Evolutionary conservation across 208 protist genomes (phyloP), one percentile per base, ranked within the genome.

Genomic region (Acanthamoeba castellanii): DNA sequence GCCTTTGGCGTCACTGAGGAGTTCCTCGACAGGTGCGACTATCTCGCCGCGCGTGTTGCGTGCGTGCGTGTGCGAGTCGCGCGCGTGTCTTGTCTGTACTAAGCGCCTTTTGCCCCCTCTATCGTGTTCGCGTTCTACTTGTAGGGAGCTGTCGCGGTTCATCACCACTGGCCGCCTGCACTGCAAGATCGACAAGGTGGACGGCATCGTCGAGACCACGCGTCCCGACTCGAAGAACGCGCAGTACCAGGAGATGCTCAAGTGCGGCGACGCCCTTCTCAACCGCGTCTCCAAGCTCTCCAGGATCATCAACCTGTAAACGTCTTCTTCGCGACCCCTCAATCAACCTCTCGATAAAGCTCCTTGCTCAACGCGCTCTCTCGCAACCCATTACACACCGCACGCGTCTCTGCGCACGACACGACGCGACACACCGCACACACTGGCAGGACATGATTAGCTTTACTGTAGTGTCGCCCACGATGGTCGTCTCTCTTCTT

Each of bases 171-270:
- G 99, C 61, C 97, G 99, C 32, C 97, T 99, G 47, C 98, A 98
- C 90, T 99, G 98, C 96, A 99, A 99, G 96, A 99, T 99, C 94
- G 99, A 99, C 96, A 99, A 99, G 94, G 98, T 99, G n/a, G 98
- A 96, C 91, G 98, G 98, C 95, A 98, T 99, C 89, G 98, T 99
- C 85, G 98, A 98, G 91, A 99, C 99, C 11, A 99, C 98, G 84
- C 98, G 99, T 87, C 98, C 98, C 22, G 99, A 99, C 96, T 97
- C 94, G 25, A 99, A 98, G 27, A 99, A 99, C 96, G 97, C 98
- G 59, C 98, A 99, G 85, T 99, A 99, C 96, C 98, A 99, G 96
- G 95, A 97, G 27, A 98, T 99, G 18, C 95, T 98, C 93, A 97
- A 99, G 93, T 98, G 99, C 94, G 99, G 99, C 74, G 99, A 99